Conservation (phyloP, 495 filamentous ascomycete genomes). For the Penicillium bovifimosum region DNA sequence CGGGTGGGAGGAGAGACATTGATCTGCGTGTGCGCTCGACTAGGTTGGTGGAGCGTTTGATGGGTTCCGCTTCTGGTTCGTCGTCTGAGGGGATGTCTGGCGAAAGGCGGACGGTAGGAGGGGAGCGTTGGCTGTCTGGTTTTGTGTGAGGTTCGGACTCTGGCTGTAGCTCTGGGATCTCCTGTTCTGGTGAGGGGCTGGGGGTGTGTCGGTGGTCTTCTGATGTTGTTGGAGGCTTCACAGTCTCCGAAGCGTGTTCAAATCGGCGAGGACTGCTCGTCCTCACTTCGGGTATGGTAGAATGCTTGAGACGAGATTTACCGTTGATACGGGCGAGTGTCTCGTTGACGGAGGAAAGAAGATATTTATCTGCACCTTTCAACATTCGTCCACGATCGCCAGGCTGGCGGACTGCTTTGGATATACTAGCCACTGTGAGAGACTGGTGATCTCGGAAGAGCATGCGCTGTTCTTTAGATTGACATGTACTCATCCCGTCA, state of each 20-base stretch:
- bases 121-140: slow-evolving; percentile 3
- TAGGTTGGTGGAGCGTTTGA: slow-evolving; percentile 40
- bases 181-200: neutral
- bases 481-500: slow-evolving; percentile 1
- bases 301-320: slow-evolving; percentile 28
- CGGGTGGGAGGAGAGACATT: slow-evolving; percentile 57
- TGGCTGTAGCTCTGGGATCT: neutral
- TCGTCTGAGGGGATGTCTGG: slow-evolving; percentile 9
- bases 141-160: slow-evolving; percentile 1
- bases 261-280: neutral
- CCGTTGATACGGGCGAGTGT: slow-evolving; percentile 49
- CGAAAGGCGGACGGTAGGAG: slow-evolving; percentile 18
- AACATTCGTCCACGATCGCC: slow-evolving; percentile 32
- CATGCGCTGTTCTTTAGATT: slow-evolving; percentile 19
- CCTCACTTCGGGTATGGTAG: too few species aligned
- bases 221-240: neutral
- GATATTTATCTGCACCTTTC: slow-evolving; percentile 43
- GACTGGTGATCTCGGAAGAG: slow-evolving; percentile 35
- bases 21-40: slow-evolving; percentile 74
- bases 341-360: slow-evolving; percentile 54
- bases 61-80: slow-evolving; percentile 19
- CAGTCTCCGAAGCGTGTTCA: neutral
- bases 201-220: neutral
- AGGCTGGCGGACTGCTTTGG: slow-evolving; percentile 35
- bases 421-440: slow-evolving; percentile 39